Conservation (phyloP, 192 early-diverging fungal genomes). For the Coemansia sp. region DNA sequence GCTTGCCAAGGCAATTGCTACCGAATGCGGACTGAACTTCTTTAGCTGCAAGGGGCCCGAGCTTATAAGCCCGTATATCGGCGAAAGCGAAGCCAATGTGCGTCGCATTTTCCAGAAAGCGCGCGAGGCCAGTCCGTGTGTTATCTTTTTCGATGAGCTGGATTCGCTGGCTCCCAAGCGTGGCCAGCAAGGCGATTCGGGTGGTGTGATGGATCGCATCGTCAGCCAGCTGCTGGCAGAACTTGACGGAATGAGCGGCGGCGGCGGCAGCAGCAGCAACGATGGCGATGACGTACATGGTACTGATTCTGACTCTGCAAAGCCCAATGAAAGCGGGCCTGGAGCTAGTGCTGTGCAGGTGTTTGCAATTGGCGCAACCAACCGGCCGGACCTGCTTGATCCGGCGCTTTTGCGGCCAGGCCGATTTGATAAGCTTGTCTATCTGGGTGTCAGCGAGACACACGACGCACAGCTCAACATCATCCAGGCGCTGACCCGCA, state of each 20-base stretch:
- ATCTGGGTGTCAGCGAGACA: constrained; percentile 89
- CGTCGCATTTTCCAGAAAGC: constrained; percentile 94
- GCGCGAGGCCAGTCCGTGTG: constrained; percentile 95
- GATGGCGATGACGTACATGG: constrained; percentile 35
- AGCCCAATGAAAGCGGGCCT: constrained; percentile 30
- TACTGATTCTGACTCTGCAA: constrained; percentile 23
- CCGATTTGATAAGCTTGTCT: constrained; percentile 95
- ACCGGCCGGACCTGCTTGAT: constrained; percentile 96
- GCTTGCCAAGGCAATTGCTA: constrained; percentile 98
- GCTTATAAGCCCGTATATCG: constrained; percentile 98
- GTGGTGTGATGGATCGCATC: constrained; percentile 99
- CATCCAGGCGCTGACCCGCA: constrained; percentile 90
- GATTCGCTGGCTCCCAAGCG: constrained; percentile 98
- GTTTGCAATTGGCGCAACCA: constrained; percentile 99
- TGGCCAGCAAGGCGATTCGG: constrained; percentile 96
- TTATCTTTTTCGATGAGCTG: constrained; percentile 99
- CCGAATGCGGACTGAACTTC: constrained; percentile 96
- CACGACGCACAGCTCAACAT: constrained; percentile 87
- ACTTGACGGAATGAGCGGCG: constrained; percentile 83
- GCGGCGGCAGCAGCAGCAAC: constrained; percentile 41
- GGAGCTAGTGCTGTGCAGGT: constrained; percentile 58
- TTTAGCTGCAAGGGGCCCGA: constrained; percentile 99
- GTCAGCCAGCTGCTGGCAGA: constrained; percentile 96
- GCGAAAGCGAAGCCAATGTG: constrained; percentile 98
- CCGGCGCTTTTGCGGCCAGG: constrained; percentile 93